These are phyloP conservation scores for Cordyceps pruinosa DNA, from an alignment of 2,329 filamentous ascomycete genomes.

Conservation along the genomic window DNA sequence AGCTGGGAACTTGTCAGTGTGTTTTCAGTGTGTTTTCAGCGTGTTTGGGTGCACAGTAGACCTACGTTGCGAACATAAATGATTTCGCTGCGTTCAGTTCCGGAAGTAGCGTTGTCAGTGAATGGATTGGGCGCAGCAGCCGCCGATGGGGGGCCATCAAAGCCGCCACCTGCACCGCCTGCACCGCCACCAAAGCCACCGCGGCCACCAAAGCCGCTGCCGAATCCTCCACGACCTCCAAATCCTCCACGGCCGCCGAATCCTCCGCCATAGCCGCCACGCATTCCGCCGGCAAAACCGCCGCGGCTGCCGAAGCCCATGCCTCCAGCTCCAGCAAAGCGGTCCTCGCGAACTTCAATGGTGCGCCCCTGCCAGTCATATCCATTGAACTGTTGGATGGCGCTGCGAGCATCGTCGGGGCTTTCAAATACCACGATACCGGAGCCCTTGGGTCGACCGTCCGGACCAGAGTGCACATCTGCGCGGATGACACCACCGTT, in stretches of 20 bases:
- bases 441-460: slow-evolving; percentile 91
- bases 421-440: slow-evolving; percentile 96
- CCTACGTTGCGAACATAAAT: slow-evolving; percentile 98
- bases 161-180: slow-evolving; percentile 29
- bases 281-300: slow-evolving; percentile 51
- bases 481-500: slow-evolving; percentile 83
- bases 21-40: background rate
- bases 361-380: slow-evolving; percentile 96
- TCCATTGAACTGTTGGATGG: slow-evolving; percentile 95
- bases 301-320: slow-evolving; percentile 48
- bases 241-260: slow-evolving; percentile 43
- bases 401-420: slow-evolving; percentile 87
- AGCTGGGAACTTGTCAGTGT: slow-evolving; percentile 47
- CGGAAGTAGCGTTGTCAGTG: slow-evolving; percentile 84
- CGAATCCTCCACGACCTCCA: slow-evolving; percentile 45
- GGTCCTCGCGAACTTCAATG: slow-evolving; percentile 92
- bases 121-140: slow-evolving; percentile 73
- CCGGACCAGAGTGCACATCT: slow-evolving; percentile 86
- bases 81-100: slow-evolving; percentile 71
- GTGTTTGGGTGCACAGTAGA: slow-evolving; percentile 17
- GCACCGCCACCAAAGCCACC: slow-evolving; percentile 42
- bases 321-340: slow-evolving; percentile 67
- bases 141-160: slow-evolving; percentile 42
- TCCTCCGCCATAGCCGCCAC: slow-evolving; percentile 53
- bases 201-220: slow-evolving; percentile 43